phyloP scores from a whole-genome alignment of 163 green algal genomes.

The Trebouxia gelatinosa region DNA sequence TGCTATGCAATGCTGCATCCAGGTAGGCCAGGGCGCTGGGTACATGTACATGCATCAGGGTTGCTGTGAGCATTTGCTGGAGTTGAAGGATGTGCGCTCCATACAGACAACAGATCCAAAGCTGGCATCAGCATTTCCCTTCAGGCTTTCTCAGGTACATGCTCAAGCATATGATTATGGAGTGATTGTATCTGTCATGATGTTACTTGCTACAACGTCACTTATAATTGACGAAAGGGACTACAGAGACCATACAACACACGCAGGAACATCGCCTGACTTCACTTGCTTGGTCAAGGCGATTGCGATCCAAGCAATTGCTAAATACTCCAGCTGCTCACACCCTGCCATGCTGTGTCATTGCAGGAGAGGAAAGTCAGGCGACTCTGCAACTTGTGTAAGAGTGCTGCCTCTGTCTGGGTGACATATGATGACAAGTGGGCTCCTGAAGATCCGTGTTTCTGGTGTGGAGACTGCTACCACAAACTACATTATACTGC shows the following conservation, averaged over 20 bases:
- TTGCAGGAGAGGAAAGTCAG: not conserved
- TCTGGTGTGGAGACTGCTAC: constrained; percentile 53
- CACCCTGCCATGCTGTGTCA: not conserved
- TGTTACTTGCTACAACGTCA: too few relatives aligned
- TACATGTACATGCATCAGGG: constrained; percentile 57
- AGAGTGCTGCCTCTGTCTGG: constrained; percentile 10
- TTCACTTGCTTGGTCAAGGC: not conserved
- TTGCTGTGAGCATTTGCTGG: constrained; percentile 53
- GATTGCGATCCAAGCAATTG: not conserved
- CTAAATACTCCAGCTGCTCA: not conserved
- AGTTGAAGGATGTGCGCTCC: constrained; percentile 37
- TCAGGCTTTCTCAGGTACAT: constrained; percentile 39
- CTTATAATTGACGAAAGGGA: too few relatives aligned
- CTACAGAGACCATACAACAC: too few relatives aligned
- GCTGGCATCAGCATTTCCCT: constrained; percentile 33
- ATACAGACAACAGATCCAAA: constrained; percentile 37
- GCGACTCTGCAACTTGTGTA: constrained; percentile 22
- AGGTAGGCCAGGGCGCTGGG: constrained; percentile 38
- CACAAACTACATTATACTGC: constrained; percentile 44
- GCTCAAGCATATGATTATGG: too few relatives aligned
- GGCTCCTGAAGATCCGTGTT: constrained; percentile 37
- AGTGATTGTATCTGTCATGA: too few relatives aligned
- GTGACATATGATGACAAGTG: constrained; percentile 46
- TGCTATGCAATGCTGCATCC: too few relatives aligned
- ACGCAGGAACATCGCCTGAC: too few relatives aligned